Evolutionary conservation across 768 basidiomycete species (phyloP).

Genomic region (Termitomyces sp.): DNA sequence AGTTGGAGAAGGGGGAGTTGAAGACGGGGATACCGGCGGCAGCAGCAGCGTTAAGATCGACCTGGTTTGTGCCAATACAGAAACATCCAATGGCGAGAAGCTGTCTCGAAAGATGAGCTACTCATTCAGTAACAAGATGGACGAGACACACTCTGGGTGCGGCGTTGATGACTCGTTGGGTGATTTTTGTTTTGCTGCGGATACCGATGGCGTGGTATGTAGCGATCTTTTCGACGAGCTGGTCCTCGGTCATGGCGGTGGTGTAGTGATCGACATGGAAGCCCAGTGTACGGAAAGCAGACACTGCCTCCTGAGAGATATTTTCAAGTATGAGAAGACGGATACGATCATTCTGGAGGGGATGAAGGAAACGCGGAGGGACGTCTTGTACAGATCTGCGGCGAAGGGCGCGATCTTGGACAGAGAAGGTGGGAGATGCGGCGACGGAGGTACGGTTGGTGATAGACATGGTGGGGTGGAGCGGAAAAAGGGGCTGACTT

Average conservation of each 20-base stretch:
- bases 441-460: slow-evolving; percentile 45
- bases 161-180: slow-evolving; percentile 82
- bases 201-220: slow-evolving; percentile 94
- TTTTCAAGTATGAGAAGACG: slow-evolving; percentile 90
- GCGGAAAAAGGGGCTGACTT: slow-evolving; percentile 6
- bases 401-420: slow-evolving; percentile 41
- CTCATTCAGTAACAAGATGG: neutral
- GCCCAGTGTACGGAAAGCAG: slow-evolving; percentile 74
- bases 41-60: slow-evolving; percentile 81
- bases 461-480: slow-evolving; percentile 35
- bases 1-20: slow-evolving; percentile 99
- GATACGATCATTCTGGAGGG: slow-evolving; percentile 77
- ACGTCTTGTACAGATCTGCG: slow-evolving; percentile 36
- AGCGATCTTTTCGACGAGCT: slow-evolving; percentile 81
- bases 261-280: slow-evolving; percentile 89
- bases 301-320: slow-evolving; percentile 88
- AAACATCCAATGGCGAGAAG: slow-evolving; percentile 97
- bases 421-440: slow-evolving; percentile 38
- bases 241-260: slow-evolving; percentile 88
- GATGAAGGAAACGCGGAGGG: slow-evolving; percentile 66
- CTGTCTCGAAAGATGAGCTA: slow-evolving; percentile 35
- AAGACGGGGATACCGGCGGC: slow-evolving; percentile 94
- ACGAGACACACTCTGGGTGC: slow-evolving; percentile 66
- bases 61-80: slow-evolving; percentile 99
- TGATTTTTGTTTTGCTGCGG: slow-evolving; percentile 96